Conservation (phyloP, 208 protist species). For the Blechomonas ayalai region DNA sequence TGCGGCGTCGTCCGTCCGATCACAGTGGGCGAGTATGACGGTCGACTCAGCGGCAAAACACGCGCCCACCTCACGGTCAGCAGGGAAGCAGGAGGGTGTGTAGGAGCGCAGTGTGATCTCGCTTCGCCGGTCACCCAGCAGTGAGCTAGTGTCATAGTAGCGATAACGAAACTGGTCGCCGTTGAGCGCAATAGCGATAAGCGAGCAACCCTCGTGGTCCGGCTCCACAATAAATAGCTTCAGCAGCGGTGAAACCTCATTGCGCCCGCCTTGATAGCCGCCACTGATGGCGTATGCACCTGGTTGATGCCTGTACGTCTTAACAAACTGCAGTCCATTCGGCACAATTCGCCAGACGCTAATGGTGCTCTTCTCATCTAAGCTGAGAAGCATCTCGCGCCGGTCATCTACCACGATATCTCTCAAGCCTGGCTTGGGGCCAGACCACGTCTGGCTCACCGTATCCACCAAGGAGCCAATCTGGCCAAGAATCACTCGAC, state of each 20-base stretch:
- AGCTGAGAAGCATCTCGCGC: slow-evolving; percentile 52
- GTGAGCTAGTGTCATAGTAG: slow-evolving; percentile 36
- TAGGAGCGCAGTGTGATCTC: slow-evolving; percentile 48
- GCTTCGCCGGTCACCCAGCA: slow-evolving; percentile 16
- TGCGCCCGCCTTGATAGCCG: not conserved
- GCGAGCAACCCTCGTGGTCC: slow-evolving; percentile 55
- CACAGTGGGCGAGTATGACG: slow-evolving; percentile 34
- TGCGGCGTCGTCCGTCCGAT: slow-evolving; percentile 19
- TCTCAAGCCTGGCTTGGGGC: slow-evolving; percentile 37
- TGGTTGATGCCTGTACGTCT: slow-evolving; percentile 30
- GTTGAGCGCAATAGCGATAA: slow-evolving; percentile 57
- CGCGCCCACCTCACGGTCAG: slow-evolving; percentile 41
- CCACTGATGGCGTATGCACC: not conserved
- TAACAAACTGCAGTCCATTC: slow-evolving; percentile 32
- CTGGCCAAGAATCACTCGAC: slow-evolving; percentile 47
- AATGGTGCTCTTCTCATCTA: slow-evolving; percentile 65
- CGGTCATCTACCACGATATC: slow-evolving; percentile 66
- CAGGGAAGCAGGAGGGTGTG: slow-evolving; percentile 36
- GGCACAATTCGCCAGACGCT: slow-evolving; percentile 52
- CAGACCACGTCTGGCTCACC: slow-evolving; percentile 45
- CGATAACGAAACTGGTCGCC: slow-evolving; percentile 83
- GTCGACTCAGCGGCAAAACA: slow-evolving; percentile 50
- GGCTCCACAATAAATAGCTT: slow-evolving; percentile 65
- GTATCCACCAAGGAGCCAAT: slow-evolving; percentile 33
- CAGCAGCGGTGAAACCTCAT: slow-evolving; percentile 17